phyloP scores from a whole-genome alignment of 139 green algal species.

The Edaphochlamys debaryana region DNA sequence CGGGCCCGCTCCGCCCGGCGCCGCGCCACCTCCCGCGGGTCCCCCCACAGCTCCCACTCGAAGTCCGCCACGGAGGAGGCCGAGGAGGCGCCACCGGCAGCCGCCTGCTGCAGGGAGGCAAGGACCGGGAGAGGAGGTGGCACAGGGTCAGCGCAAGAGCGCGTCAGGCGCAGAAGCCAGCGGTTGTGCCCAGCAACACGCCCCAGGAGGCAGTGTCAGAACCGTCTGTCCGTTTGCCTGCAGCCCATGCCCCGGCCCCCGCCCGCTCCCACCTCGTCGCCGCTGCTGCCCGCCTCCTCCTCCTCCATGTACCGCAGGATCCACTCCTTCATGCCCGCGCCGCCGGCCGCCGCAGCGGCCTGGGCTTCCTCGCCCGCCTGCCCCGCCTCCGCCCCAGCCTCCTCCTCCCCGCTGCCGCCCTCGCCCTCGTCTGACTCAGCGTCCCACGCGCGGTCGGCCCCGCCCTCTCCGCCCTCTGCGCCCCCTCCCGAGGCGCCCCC shows the following conservation, averaged over 20 bases:
- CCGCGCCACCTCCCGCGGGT: constrained; percentile 75
- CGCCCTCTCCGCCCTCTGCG: constrained; percentile 1
- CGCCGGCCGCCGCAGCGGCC: neutral
- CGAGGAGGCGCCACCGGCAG: neutral
- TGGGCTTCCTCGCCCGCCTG: constrained; percentile 21
- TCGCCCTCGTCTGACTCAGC: neutral
- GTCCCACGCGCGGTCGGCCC: neutral
- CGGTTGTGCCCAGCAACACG: too few relatives aligned
- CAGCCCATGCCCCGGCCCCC: too few relatives aligned
- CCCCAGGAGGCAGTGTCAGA: too few relatives aligned
- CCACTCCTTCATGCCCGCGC: constrained; percentile 64
- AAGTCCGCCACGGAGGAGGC: constrained; percentile 42
- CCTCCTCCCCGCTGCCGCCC: neutral
- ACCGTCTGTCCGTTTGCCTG: too few relatives aligned
- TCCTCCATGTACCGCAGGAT: constrained; percentile 78
- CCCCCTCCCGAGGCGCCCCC: neutral
- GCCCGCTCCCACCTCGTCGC: constrained; percentile 30
- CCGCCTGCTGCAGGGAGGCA: too few relatives aligned
- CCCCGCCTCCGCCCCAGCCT: neutral
- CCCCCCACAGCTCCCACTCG: constrained; percentile 89
- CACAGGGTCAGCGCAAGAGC: too few relatives aligned
- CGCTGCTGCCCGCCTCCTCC: constrained; percentile 14
- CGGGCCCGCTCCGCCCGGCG: constrained; percentile 38
- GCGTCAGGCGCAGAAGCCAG: too few relatives aligned
- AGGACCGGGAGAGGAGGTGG: too few relatives aligned